Evolutionary conservation across 306 rosid genomes (phyloP), one percentile per base, ranked within the genome.

Genomic region (Cicer cuneatum): DNA sequence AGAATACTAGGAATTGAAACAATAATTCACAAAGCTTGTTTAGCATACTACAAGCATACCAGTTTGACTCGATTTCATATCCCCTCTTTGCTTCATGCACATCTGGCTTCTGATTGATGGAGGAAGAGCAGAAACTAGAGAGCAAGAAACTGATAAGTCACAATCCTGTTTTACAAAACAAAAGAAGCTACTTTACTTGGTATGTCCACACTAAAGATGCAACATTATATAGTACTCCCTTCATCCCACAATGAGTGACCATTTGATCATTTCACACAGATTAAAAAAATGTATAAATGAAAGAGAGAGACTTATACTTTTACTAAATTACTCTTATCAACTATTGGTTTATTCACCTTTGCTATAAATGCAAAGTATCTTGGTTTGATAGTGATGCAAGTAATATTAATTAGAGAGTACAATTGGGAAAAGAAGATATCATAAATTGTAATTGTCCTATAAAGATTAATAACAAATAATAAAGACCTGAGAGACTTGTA

Each of bases 121-220:
- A 70, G 97, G 93, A 47, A 94, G 96, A 45, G 79, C 79, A 71
- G 92, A 90, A 75, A 88, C 83, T n/a, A 91, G 85, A 77, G 86
- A 63, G 70, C 74, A 69, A 66, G 86, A 77, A 63, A 76, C 87
- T 63, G 86, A 71, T 73, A 82, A 67, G 81, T 85, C 74, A 75
- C 76, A 83, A 68, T 91, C 92, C 98, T 94, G 94, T 71, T 78
- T 74, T 69, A 69, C 71, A 62, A 80, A 75, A 59, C 2, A 35
- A 84, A 78, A 73, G 41, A 70, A 66, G 51, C 70, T 49, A 71
- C 14, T 69, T 78, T 67, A 85, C 60, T 63, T 47, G 59, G 43
- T 69, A 24, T 33, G 21, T 53, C 11, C 12, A 77, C 57, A 47
- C 62, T 13, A 33, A 54, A 62, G 38, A 73, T 33, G 53, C 57